Conservation (phyloP, 371 early-diverging fungal genomes). For the Saksenaea vasiformis region DNA sequence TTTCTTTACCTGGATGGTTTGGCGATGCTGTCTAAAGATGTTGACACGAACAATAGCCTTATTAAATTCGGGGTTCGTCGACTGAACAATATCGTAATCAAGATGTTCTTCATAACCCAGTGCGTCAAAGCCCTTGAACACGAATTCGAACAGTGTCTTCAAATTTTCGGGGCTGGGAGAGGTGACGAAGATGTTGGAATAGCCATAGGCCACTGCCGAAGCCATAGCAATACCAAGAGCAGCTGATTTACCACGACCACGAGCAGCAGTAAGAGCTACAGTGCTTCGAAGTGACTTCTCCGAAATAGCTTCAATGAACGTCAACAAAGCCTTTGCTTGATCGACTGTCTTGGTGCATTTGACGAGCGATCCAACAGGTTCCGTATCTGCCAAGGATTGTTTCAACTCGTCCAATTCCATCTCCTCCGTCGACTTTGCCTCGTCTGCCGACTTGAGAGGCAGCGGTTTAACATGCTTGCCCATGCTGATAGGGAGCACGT, state of each 20-base stretch:
- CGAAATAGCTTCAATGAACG: conserved; percentile 93
- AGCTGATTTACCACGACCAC: conserved; percentile 99
- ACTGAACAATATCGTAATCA: conserved; percentile 97
- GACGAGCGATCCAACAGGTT: conserved; percentile 86
- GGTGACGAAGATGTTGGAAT: conserved; percentile 97
- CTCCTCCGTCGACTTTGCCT: conserved; percentile 61
- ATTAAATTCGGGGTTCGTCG: conserved; percentile 92
- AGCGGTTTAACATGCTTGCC: conserved; percentile 91
- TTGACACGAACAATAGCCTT: conserved; percentile 96
- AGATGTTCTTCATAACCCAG: conserved; percentile 97
- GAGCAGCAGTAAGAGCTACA: conserved; percentile 93
- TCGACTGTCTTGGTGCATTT: conserved; percentile 85
- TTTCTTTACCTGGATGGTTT: conserved; percentile 82
- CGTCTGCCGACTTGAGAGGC: conserved; percentile 59
- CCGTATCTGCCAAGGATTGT: conserved; percentile 82
- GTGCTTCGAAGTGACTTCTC: conserved; percentile 93
- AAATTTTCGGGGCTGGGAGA: conserved; percentile 99
- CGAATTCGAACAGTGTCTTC: conserved; percentile 97
- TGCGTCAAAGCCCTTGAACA: conserved; percentile 96
- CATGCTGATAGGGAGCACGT: conserved; percentile 91
- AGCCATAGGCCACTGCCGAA: conserved; percentile 97
- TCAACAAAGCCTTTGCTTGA: conserved; percentile 94
- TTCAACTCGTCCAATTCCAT: conserved; percentile 82
- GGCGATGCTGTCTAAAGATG: conserved; percentile 95
- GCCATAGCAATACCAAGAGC: conserved; percentile 97